Conservation (phyloP, 2,329 filamentous ascomycete genomes). For the Ceratocystis huliohia region DNA sequence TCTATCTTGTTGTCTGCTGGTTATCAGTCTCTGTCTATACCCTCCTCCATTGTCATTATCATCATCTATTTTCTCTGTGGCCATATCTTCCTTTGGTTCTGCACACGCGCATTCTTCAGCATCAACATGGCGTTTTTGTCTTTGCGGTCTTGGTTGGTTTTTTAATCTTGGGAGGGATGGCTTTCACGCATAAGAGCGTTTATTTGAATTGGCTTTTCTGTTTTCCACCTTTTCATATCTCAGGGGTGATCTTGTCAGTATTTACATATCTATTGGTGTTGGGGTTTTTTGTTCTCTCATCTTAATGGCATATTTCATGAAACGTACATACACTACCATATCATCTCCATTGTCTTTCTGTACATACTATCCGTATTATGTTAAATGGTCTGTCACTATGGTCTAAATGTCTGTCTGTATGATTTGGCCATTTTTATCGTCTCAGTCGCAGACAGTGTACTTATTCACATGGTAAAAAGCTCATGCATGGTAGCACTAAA, state of each 20-base stretch:
- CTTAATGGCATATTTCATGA: constrained; percentile 4
- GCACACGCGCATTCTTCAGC: constrained; percentile 2
- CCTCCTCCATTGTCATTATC: constrained; percentile 11
- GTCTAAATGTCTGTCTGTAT: background rate
- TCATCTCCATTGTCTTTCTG: background rate
- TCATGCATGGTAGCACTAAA: background rate
- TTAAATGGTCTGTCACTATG: too few species aligned
- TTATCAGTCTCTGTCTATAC: constrained; percentile 16
- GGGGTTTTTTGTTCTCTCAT: background rate
- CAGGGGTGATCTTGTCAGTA: background rate
- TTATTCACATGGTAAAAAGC: background rate
- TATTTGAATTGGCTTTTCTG: constrained; percentile 8
- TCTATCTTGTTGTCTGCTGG: constrained; percentile 3
- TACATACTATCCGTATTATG: too few species aligned
- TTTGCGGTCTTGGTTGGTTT: constrained; percentile 4
- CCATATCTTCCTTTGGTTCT: constrained; percentile 7
- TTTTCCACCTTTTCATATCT: background rate
- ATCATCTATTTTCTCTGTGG: constrained; percentile 7
- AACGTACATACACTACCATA: background rate
- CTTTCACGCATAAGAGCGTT: background rate
- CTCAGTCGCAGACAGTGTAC: background rate
- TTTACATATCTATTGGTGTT: background rate
- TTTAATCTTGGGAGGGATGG: background rate
- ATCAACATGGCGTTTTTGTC: constrained; percentile 12
- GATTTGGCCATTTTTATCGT: background rate